Evolutionary conservation across 495 filamentous ascomycete species (phyloP), one percentile per base, ranked within the genome.

Genomic region (Penicillium bovifimosum): DNA sequence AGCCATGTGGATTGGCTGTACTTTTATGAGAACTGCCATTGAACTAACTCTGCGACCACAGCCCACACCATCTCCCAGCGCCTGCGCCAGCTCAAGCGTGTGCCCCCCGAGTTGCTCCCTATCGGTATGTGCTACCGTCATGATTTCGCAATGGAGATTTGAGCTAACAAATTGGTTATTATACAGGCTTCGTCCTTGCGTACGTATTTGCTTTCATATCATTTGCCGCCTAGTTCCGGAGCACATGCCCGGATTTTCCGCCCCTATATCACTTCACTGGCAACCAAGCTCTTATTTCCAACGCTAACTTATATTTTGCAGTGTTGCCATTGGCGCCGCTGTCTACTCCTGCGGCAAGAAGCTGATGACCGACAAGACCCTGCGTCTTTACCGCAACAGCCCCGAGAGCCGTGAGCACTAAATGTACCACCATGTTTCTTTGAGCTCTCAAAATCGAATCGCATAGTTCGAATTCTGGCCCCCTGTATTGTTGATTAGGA

Each of bases 21-120:
- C n/a, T 13, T 44, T 20, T 41, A 8, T 31, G 43, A 17, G 14
- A 44, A 34, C n/a, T 14, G 45, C 31, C 24, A 55, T 50, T 56
- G 52, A 58, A 61, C 65, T 78, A 56, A 76, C 63, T 47, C 48
- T 26, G 56, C 38, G 56, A 46, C 20, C 58, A 31, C 61, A 98
- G 93, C 89, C 67, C 93, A 97, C 77, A 97, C 93, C 52, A 86
- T 99, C 74, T 96, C 93, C 41, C 93, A 99, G 77, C 87, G 95
- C 61, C 78, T 99, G 54, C 86, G 93, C 62, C 81, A 78, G 56
- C 74, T 96, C 53, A 90, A 87, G 81, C 83, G 82, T 76, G 84
- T 96, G 65, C 93, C 93, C 53, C 84, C 91, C 43, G 93, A 99
- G 79, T 80, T 99, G 82, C 83, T 92, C 63, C 93, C 93, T 61